Base-by-base conservation (phyloP, 257 asterid genomes). In the Fraxinus americana region DNA sequence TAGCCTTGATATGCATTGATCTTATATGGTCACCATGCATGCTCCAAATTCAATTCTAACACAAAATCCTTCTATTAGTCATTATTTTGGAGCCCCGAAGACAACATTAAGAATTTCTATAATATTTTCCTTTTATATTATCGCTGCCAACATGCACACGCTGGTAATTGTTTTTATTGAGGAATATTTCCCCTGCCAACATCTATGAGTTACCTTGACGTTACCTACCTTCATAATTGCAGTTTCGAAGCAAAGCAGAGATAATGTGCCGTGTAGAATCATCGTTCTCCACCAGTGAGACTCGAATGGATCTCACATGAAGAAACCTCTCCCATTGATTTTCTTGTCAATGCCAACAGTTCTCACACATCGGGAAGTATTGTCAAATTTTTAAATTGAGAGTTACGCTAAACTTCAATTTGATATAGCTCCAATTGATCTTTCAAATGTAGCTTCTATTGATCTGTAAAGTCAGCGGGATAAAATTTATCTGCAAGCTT, bases 241-340 rank as follows among this genome's bases (percentile, higher is more conserved):
- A 94, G 83, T 94, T 94, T 70, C 89, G 81, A 39, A 94, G 98
- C 82, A 94, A 79, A 74, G 99, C 99, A 81, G 95, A 77, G 83
- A 94, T 95, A 67, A 94, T 82, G 78, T 88, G 96, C 50, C 99
- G 92, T 0, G 99, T 94, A 70, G 85, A 94, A 80, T 91, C 91
- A 77, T 94, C 99, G 57, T 86, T 80, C 84, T 94, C 99, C 89
- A 94, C 98, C 77, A 94, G 90, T 82, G 92, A 76, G 76, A 92
- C 99, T 79, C 87, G 87, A 72, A 94, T 87, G 79, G 99, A 77
- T 78, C 94, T 88, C 77, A 94, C 88, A 79, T 90, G 93, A 85
- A 94, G 97, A 87, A 94, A 94, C 76, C 87, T 87, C 80, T 93
- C 96, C 99, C n/a, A n/a, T n/a, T n/a, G n/a, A n/a, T n/a, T n/a